phyloP scores from a whole-genome alignment of 2,329 filamentous ascomycete genomes.

The Fusarium algeriense region DNA sequence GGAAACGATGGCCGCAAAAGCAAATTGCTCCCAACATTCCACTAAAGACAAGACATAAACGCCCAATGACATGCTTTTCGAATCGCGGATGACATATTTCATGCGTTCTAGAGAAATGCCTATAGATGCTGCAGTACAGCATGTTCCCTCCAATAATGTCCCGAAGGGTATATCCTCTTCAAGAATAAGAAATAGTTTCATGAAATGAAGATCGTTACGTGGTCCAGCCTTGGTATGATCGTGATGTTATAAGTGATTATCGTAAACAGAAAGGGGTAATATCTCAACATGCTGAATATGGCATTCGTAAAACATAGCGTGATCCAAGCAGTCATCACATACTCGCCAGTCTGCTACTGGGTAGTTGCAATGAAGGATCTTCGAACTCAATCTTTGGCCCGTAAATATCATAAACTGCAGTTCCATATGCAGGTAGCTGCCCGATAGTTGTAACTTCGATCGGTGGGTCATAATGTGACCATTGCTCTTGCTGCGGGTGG shows the following conservation, averaged over 20 bases:
- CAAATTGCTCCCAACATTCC: slow-evolving; percentile 1
- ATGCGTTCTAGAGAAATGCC: slow-evolving; percentile 27
- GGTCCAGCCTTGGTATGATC: slow-evolving; percentile 43
- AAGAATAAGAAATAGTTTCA: slow-evolving; percentile 41
- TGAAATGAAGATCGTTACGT: slow-evolving; percentile 37
- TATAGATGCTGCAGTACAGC: slow-evolving; percentile 6
- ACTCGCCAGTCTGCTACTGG: slow-evolving; percentile 68
- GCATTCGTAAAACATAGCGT: slow-evolving; percentile 33
- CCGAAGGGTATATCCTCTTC: slow-evolving; percentile 50
- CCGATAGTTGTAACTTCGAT: slow-evolving; percentile 69
- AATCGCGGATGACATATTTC: slow-evolving; percentile 25
- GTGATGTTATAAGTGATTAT: slow-evolving; percentile 44
- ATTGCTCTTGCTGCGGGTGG: slow-evolving; percentile 62
- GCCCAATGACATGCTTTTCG: slow-evolving; percentile 33
- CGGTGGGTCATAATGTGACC: slow-evolving; percentile 70
- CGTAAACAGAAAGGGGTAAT: slow-evolving; percentile 25
- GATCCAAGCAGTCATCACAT: slow-evolving; percentile 55
- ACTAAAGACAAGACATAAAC: slow-evolving; percentile 10
- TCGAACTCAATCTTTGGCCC: slow-evolving; percentile 68
- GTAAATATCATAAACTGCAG: slow-evolving; percentile 66
- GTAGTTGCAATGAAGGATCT: slow-evolving; percentile 69
- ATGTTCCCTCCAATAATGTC: slow-evolving; percentile 46
- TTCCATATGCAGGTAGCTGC: slow-evolving; percentile 62
- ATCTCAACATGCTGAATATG: slow-evolving; percentile 13
- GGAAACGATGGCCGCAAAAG: slow-evolving; percentile 14